Conservation (phyloP, 1,139 yeast genomes). For the Pichia sp. region DNA sequence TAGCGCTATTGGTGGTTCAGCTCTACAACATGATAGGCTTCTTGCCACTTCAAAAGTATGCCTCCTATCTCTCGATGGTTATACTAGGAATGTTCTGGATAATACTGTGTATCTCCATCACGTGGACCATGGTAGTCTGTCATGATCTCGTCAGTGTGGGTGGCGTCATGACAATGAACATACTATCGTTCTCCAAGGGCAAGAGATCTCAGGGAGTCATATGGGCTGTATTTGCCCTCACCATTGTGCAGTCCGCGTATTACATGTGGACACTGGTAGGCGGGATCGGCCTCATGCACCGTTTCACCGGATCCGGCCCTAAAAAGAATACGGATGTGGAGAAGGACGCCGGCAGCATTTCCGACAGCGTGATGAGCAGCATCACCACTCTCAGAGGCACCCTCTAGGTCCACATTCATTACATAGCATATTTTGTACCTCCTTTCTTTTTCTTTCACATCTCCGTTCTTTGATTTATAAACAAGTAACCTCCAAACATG, state of each 20-base stretch:
- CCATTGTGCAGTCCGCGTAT: conserved; percentile 7
- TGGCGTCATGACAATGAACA: conserved; percentile 16
- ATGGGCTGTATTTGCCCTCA: conserved; percentile 16
- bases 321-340: conserved; percentile 9
- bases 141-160: conserved; percentile 13
- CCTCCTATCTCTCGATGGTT: not conserved
- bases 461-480: not conserved
- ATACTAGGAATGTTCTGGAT: conserved; percentile 1
- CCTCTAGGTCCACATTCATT: not conserved
- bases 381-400: conserved; percentile 19
- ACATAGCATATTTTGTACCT: not conserved
- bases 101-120: conserved; percentile 14
- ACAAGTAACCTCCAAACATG: no score
- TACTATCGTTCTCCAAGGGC: conserved; percentile 11
- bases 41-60: conserved; percentile 17
- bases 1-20: conserved; percentile 14
- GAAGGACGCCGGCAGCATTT: conserved; percentile 9
- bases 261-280: conserved; percentile 5
- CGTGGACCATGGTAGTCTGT: conserved; percentile 16
- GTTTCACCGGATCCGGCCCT: not conserved
- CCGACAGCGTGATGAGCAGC: conserved; percentile 19
- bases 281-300: not conserved
- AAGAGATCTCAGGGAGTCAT: conserved; percentile 10
- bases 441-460: not conserved
- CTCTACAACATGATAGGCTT: conserved; percentile 13